These are phyloP conservation scores for Aureobasidium sp. DNA, from an alignment of 2,329 filamentous ascomycete species.

Conservation along the genomic window DNA sequence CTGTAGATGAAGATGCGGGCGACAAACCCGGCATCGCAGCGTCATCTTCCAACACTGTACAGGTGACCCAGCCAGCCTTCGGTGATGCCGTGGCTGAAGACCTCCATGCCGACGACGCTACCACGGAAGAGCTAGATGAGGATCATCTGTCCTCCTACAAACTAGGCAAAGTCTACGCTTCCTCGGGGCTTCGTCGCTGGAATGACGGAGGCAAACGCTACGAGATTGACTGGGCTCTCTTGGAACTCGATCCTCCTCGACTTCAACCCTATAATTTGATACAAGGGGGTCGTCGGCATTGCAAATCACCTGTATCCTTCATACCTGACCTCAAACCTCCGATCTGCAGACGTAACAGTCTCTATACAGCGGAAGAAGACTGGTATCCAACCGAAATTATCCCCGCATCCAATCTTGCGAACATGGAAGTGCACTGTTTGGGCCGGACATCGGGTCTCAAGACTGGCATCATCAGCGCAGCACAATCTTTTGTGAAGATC, in stretches of 20 bases:
- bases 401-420: constrained; percentile 57
- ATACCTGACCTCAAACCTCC: constrained; percentile 25
- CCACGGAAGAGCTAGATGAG: constrained; percentile 66
- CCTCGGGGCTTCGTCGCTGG: constrained; percentile 74
- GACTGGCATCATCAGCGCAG: constrained; percentile 67
- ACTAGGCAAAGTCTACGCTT: constrained; percentile 79
- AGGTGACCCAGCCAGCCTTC: constrained; percentile 84
- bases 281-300: constrained; percentile 42
- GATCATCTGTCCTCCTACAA: constrained; percentile 75
- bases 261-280: constrained; percentile 67
- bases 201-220: constrained; percentile 54
- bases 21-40: constrained; percentile 74
- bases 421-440: constrained; percentile 76
- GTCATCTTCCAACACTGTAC: constrained; percentile 67
- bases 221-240: constrained; percentile 93
- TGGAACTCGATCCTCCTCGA: constrained; percentile 68
- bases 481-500: constrained; percentile 79
- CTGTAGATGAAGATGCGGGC: constrained; percentile 35
- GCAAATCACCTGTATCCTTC: constrained; percentile 25
- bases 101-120: constrained; percentile 67
- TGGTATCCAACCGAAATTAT: constrained; percentile 42
- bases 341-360: constrained; percentile 21
- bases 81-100: constrained; percentile 63
- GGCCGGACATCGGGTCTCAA: constrained; percentile 81
- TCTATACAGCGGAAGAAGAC: constrained; percentile 28